Conservation (phyloP, 108 stramenopile species). For the Skeletonema menzelii region DNA sequence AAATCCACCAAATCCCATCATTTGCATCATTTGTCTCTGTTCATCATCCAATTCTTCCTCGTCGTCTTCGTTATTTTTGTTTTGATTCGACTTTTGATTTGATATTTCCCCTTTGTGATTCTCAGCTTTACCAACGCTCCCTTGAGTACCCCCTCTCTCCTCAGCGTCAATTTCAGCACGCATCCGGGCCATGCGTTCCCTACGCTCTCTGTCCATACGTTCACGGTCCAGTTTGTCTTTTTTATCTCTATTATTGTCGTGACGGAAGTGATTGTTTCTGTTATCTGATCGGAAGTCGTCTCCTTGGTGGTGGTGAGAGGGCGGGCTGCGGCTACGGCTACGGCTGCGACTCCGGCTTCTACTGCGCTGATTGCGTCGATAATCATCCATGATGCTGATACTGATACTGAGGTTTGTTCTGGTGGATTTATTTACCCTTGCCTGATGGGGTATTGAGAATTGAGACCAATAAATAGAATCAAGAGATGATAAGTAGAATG, state of each 20-base stretch:
- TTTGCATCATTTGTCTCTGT: conserved; percentile 83
- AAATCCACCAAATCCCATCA: conserved; percentile 95
- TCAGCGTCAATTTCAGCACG: conserved; percentile 78
- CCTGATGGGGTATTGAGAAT: too few relatives aligned
- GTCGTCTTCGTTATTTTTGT: conserved; percentile 53
- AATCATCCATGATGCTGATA: background rate
- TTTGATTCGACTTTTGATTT: conserved; percentile 24
- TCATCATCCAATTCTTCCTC: conserved; percentile 62
- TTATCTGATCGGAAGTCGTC: background rate
- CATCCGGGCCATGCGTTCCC: conserved; percentile 80
- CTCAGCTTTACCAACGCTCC: background rate
- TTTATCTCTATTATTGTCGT: background rate
- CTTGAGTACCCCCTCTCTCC: conserved; percentile 22
- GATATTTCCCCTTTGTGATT: conserved; percentile 2
- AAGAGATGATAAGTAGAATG: too few relatives aligned
- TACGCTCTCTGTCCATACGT: conserved; percentile 54
- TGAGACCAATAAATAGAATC: too few relatives aligned
- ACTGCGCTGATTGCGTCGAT: background rate
- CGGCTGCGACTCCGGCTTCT: conserved; percentile 20
- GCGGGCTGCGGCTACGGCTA: conserved; percentile 5
- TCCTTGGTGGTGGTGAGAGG: background rate
- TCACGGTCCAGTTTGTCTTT: conserved; percentile 24
- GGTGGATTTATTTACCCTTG: too few relatives aligned
- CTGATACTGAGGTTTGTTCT: too few relatives aligned
- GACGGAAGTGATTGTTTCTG: background rate